These are phyloP conservation scores for Solanum dulcamara DNA, from an alignment of 257 asterid species.

Conservation along the genomic window DNA sequence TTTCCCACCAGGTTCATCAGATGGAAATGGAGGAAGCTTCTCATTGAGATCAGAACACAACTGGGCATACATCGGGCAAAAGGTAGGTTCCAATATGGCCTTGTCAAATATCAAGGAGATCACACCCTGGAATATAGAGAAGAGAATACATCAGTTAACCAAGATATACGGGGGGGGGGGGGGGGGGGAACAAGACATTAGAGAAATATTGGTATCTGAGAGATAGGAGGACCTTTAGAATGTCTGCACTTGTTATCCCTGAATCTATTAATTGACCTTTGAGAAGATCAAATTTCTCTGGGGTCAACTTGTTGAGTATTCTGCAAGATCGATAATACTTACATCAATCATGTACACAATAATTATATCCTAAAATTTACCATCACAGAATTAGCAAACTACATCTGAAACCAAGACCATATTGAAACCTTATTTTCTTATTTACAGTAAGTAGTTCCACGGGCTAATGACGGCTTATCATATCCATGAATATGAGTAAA, in stretches of 20 bases:
- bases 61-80: slow-evolving; percentile 8
- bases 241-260: slow-evolving; percentile 14
- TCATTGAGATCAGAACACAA: slow-evolving; percentile 81
- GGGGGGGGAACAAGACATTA: background rate
- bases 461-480: background rate
- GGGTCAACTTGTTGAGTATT: slow-evolving; percentile 18
- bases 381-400: background rate
- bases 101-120: slow-evolving; percentile 10
- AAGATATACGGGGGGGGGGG: background rate
- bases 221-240: slow-evolving; percentile 1
- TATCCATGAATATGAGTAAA: background rate
- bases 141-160: background rate
- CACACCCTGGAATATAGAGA: background rate
- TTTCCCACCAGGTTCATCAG: slow-evolving; percentile 90
- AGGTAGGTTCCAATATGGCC: slow-evolving; percentile 10
- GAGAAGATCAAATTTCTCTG: slow-evolving; percentile 16
- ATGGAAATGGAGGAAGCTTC: slow-evolving; percentile 85
- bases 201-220: background rate
- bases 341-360: background rate
- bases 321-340: background rate
- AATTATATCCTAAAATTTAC: background rate
- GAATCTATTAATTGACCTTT: slow-evolving; percentile 6
- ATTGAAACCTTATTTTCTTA: background rate
- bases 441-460: background rate
- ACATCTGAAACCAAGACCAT: background rate